Evolutionary conservation across 352 stramenopile genomes (phyloP).

Genomic region (Globisporangium irregulare): DNA sequence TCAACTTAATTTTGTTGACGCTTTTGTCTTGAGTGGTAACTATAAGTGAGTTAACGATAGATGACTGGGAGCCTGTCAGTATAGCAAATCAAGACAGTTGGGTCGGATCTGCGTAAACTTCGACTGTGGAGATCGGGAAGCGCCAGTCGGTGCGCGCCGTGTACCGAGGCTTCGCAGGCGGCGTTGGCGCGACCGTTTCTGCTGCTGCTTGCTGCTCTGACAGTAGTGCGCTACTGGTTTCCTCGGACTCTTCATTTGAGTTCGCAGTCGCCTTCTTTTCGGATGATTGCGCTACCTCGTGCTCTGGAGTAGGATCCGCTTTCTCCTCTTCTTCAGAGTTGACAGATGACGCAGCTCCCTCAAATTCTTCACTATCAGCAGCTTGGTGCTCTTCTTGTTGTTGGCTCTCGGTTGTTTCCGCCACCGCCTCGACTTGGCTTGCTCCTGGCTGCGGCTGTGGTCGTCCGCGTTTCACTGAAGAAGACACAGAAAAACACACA

Average conservation of each 20-base stretch:
- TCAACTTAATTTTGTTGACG: neutral
- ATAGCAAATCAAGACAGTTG: constrained; percentile 15
- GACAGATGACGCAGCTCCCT: neutral
- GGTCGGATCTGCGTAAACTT: constrained; percentile 49
- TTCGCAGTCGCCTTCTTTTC: neutral
- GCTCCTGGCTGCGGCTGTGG: neutral
- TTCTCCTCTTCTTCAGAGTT: neutral
- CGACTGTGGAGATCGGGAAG: constrained; percentile 80
- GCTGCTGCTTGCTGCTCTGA: constrained; percentile 4
- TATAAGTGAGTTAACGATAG: neutral
- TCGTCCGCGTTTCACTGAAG: constrained; percentile 14
- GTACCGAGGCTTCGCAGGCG: constrained; percentile 37
- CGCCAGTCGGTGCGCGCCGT: constrained; percentile 51
- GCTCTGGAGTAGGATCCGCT: neutral
- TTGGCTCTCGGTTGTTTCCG: neutral
- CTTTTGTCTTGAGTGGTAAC: neutral
- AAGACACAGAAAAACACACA: neutral
- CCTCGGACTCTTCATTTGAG: neutral
- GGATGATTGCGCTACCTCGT: neutral
- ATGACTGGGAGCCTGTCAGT: neutral
- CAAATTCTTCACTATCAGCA: neutral
- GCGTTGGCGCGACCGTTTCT: neutral
- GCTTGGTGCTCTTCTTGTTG: neutral
- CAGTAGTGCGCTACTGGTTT: constrained; percentile 12
- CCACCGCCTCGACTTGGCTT: neutral